phyloP scores from a whole-genome alignment of 257 asterid genomes.

The Solanum sparsipilum region DNA sequence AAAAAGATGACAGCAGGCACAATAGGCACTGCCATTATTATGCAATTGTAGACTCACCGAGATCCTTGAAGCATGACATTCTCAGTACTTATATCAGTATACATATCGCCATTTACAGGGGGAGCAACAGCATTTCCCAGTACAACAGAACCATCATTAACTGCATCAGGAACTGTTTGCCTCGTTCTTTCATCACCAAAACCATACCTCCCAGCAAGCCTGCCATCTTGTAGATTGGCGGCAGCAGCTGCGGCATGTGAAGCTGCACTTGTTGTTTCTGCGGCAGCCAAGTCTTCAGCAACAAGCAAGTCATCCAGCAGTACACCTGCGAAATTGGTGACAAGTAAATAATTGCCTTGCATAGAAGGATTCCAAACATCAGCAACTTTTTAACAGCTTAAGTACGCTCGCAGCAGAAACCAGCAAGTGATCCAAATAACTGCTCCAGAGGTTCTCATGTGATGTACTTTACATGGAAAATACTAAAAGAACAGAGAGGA shows the following conservation, averaged over 20 bases:
- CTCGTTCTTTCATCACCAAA: slow-evolving; percentile 57
- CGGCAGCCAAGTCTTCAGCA: slow-evolving; percentile 94
- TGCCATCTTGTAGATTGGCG: slow-evolving; percentile 53
- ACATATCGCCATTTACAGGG: slow-evolving; percentile 78
- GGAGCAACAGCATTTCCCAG: slow-evolving; percentile 95
- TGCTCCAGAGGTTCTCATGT: neutral
- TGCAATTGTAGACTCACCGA: slow-evolving; percentile 36
- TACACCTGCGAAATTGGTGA: slow-evolving; percentile 46
- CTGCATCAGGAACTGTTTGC: slow-evolving; percentile 35
- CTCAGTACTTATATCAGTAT: slow-evolving; percentile 87
- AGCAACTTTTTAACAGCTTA: neutral
- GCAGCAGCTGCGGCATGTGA: slow-evolving; percentile 98
- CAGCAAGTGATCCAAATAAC: neutral
- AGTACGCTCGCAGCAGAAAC: neutral
- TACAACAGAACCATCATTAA: slow-evolving; percentile 75
- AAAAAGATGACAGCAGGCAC: neutral
- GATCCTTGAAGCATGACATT: slow-evolving; percentile 77
- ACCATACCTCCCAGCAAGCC: slow-evolving; percentile 60
- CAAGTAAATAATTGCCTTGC: neutral
- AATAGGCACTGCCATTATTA: neutral
- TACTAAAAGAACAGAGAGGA: neutral
- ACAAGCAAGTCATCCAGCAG: slow-evolving; percentile 88
- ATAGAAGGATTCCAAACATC: neutral
- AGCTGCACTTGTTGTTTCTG: slow-evolving; percentile 91
- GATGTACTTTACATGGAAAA: neutral